phyloP scores from a whole-genome alignment of 2,329 filamentous ascomycete species.

The Ceratocystis alfenasii region DNA sequence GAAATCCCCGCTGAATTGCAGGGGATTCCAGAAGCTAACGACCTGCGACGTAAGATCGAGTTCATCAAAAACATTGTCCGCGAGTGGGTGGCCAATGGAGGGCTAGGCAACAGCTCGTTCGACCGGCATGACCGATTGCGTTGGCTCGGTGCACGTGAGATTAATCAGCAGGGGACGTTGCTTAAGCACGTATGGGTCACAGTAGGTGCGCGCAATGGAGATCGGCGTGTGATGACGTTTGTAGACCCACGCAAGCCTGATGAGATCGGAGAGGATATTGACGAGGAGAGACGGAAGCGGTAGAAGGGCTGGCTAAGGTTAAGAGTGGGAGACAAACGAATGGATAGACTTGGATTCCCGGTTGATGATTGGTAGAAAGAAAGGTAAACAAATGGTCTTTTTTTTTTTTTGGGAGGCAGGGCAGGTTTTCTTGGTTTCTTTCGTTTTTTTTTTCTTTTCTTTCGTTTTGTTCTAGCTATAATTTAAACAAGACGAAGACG shows the following conservation, averaged over 20 bases:
- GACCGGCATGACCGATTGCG: conserved; percentile 41
- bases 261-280: conserved; percentile 44
- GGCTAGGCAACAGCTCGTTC: conserved; percentile 56
- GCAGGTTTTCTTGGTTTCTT: neutral
- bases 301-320: neutral
- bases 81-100: conserved; percentile 60
- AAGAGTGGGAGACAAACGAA: neutral
- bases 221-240: conserved; percentile 42
- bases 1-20: conserved; percentile 50
- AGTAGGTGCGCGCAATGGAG: conserved; percentile 51
- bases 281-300: conserved; percentile 29
- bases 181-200: conserved; percentile 58
- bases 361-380: neutral
- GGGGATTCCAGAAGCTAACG: conserved; percentile 57
- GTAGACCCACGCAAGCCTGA: conserved; percentile 44
- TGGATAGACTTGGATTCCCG: neutral
- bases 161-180: conserved; percentile 31
- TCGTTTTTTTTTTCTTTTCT: conserved; percentile 1
- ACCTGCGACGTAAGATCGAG: conserved; percentile 59
- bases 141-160: conserved; percentile 49
- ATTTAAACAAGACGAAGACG: neutral
- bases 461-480: conserved; percentile 9
- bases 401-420: neutral
- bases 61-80: conserved; percentile 57
- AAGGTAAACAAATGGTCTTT: neutral